Conservation (phyloP, 345 rosid genomes). For the Firmiana major region DNA sequence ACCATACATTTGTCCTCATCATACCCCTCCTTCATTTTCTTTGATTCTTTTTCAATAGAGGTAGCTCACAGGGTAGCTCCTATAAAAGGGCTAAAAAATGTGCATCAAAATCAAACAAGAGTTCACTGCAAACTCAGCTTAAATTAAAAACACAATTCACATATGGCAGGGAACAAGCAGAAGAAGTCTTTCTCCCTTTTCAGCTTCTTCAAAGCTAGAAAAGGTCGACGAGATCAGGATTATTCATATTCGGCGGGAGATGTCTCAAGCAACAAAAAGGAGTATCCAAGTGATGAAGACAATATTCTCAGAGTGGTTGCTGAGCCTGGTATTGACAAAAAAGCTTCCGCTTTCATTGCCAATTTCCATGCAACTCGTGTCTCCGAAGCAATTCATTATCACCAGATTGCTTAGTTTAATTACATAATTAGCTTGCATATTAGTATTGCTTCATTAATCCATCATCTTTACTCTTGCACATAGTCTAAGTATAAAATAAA, state of each 20-base stretch:
- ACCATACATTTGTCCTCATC: not conserved
- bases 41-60: not conserved
- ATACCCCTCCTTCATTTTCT: not conserved
- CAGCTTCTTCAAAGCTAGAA: not conserved
- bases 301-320: constrained; percentile 32
- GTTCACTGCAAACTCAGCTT: not conserved
- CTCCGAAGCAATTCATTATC: constrained; percentile 25
- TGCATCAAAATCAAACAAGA: not conserved
- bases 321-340: constrained; percentile 48
- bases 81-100: not conserved
- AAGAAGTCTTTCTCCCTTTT: not conserved
- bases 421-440: no score
- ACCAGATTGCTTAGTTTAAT: no score
- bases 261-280: constrained; percentile 25
- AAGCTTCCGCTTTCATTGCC: constrained; percentile 45
- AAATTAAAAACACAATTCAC: not conserved
- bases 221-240: not conserved
- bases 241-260: constrained; percentile 14
- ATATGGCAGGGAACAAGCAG: constrained; percentile 3
- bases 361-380: constrained; percentile 43
- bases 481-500: no score
- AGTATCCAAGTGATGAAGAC: constrained; percentile 50
- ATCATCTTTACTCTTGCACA: no score
- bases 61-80: not conserved
- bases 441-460: no score